Base-by-base conservation (phyloP, 1,284 basidiomycete species). In the Cystobasidiaceae sp. region DNA sequence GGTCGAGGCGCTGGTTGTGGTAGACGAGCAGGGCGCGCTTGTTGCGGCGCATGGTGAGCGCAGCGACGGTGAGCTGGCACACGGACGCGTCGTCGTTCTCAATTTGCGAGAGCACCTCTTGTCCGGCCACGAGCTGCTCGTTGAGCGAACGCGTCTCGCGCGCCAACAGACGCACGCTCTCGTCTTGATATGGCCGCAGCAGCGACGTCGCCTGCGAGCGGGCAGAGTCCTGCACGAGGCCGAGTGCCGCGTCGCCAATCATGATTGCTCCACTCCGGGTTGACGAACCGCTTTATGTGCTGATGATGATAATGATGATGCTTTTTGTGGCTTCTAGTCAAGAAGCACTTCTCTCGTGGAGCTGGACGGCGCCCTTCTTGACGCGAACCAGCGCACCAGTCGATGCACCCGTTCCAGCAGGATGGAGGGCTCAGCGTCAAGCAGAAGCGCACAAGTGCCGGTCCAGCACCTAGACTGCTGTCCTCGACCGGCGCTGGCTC, bases 11-110 rank as follows among this genome's bases (percentile, higher is more conserved):
- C 75, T 90, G 87, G 30, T 84, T 79, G 75, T 97, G 90, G 78
- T 97, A 98, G 0, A 91, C 91, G 37, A 97, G 83, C 6, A 97
- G 81, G 75, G 90, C 92, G 15, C 94, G 87, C 76, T 96, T 94
- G 81, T 97, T 96, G 69, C 92, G 84, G 48, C 86, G 81, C 68
- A 93, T 87, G 27, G 89, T 85, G 7, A 93, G 87, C 76, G 96
- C 90, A 73, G 89, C 86, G 71, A 97, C 84, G 56, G 93, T 84
- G 59, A 94, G 80, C 25, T 86, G 84, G 27, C 89, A 86, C 13
- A 88, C 78, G 27, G 80, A 68, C 49, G 72, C 76, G 23, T 77
- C 77, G 27, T 79, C 76, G 49, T 76, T 74, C 69, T 76, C 79
- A 57, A 78, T 79, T 74, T 71, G 76, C 74, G 6, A 75, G 74